These are phyloP conservation scores for Trichoderma gracile DNA, from an alignment of 2,329 filamentous ascomycete genomes.

Conservation along the genomic window DNA sequence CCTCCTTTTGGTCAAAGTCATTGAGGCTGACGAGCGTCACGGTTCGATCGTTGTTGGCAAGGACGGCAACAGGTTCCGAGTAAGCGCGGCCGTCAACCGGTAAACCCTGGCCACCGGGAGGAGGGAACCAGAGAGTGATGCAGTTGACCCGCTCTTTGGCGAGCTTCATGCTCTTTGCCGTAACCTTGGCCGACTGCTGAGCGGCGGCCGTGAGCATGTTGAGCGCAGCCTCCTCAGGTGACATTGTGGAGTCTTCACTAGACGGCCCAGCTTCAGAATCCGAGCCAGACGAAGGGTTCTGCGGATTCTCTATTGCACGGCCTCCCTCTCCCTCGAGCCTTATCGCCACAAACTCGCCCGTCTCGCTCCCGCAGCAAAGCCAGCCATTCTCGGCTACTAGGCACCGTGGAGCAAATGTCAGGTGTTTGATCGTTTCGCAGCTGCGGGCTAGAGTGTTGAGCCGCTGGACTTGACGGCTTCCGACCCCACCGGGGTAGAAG, in stretches of 20 bases:
- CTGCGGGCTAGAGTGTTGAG: constrained; percentile 69
- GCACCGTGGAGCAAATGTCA: constrained; percentile 78
- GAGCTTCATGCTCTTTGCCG: constrained; percentile 55
- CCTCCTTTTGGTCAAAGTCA: constrained; percentile 51
- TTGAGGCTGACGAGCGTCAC: constrained; percentile 80
- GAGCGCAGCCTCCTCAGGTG: constrained; percentile 17
- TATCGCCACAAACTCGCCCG: constrained; percentile 83
- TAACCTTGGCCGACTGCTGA: constrained; percentile 43
- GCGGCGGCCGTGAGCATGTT: constrained; percentile 18
- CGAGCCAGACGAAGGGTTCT: constrained; percentile 35
- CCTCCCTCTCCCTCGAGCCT: constrained; percentile 52
- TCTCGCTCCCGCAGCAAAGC: constrained; percentile 87
- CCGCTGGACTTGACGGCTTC: constrained; percentile 64
- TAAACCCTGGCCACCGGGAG: constrained; percentile 36
- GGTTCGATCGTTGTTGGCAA: constrained; percentile 90
- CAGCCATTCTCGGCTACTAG: constrained; percentile 83
- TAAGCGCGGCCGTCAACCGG: constrained; percentile 42
- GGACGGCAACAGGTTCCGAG: constrained; percentile 60
- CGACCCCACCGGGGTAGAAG: constrained; percentile 78
- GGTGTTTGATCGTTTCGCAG: constrained; percentile 70
- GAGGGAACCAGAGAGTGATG: constrained; percentile 63
- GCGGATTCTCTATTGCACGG: constrained; percentile 30
- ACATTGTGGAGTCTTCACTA: not conserved
- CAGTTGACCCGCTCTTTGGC: constrained; percentile 66
- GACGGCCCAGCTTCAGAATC: constrained; percentile 31